Base-by-base conservation (phyloP, 2,329 filamentous ascomycete genomes). In the Fusarium sp. region DNA sequence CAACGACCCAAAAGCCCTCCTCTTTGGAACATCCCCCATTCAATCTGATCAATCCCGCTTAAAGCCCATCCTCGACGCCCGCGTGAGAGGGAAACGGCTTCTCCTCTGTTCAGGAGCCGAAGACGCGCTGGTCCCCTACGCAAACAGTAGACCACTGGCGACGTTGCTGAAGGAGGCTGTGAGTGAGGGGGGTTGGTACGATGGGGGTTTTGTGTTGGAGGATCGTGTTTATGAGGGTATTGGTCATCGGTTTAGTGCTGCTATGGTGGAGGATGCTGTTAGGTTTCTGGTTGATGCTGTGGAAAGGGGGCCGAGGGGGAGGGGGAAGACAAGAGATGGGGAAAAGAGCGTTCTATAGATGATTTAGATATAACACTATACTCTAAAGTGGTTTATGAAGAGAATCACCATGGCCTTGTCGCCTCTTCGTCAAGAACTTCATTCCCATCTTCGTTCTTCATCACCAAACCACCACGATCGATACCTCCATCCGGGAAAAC, bases 41-140 rank as follows among this genome's bases (percentile, higher is more conserved):
- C 80, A 83, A 0, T 69, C 80, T 2, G 85, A 88, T 54, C 83
- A 86, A 50, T 80, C 83, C 9, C 84, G 85, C 4, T 76, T 91
- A 16, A 82, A 83, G 14, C 73, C 77, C 3, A 75, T 90, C 7
- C 80, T 91, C 0, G 85, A 89, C 35, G 72, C 81, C 4, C 85
- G 83, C 2, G 77, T 94, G 9, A 82, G 83, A 7, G 90, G 90
- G 2, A 95, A 94, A 84, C 89, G 84, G 69, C 84, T 94, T 29
- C 83, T 94, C 27, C 84, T 90, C 45, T 88, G 92, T 67, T 92
- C 90, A 1, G 93, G 93, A 3, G 90, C 84, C 0, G 88, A 85
- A 1, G 94, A 96, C 78, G 91, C 90, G 76, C 82, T 96, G 5
- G 94, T 96, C 18, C 93, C 94, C 16, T 93, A 93, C 76, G 82